Conservation (phyloP, 2,329 filamentous ascomycete species). For the Beauveria sp. region DNA sequence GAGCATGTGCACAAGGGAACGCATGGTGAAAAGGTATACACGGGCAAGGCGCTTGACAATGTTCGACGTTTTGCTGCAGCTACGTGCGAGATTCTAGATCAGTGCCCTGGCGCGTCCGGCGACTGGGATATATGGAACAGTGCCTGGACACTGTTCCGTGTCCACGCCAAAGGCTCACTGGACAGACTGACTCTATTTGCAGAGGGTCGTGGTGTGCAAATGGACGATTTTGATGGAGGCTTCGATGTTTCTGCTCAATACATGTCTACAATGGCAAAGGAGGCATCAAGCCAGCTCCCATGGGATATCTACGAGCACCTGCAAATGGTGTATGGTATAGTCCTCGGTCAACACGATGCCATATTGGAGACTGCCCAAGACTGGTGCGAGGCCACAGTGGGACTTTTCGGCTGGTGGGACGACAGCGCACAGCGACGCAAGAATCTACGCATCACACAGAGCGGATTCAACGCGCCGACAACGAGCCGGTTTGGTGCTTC, state of each 20-base stretch:
- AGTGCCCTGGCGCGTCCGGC: constrained; percentile 60
- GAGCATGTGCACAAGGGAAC: constrained; percentile 64
- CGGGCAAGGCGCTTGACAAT: constrained; percentile 67
- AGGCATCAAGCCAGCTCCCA: constrained; percentile 78
- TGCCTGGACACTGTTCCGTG: constrained; percentile 79
- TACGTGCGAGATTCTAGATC: constrained; percentile 61
- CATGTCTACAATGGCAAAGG: constrained; percentile 60
- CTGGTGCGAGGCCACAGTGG: constrained; percentile 85
- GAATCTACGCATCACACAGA: constrained; percentile 31
- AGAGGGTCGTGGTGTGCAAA: constrained; percentile 57
- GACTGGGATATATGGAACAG: constrained; percentile 79
- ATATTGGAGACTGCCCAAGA: constrained; percentile 75
- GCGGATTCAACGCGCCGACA: constrained; percentile 29
- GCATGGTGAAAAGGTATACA: constrained; percentile 59
- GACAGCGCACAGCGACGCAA: constrained; percentile 52
- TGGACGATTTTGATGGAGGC: constrained; percentile 22
- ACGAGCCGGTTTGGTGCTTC: constrained; percentile 41
- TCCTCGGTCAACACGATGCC: constrained; percentile 67
- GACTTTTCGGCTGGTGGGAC: constrained; percentile 87
- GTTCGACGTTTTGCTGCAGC: constrained; percentile 64
- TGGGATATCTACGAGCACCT: constrained; percentile 87
- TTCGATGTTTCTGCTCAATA: constrained; percentile 37
- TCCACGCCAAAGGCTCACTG: constrained; percentile 61
- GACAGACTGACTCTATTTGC: constrained; percentile 69
- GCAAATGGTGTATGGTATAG: constrained; percentile 69